A percentile compares a stretch with the other conserved stretches of the same genome.
Conservation (phyloP, 2,329 filamentous ascomycete species). For the Sporothrix luriei region DNA sequence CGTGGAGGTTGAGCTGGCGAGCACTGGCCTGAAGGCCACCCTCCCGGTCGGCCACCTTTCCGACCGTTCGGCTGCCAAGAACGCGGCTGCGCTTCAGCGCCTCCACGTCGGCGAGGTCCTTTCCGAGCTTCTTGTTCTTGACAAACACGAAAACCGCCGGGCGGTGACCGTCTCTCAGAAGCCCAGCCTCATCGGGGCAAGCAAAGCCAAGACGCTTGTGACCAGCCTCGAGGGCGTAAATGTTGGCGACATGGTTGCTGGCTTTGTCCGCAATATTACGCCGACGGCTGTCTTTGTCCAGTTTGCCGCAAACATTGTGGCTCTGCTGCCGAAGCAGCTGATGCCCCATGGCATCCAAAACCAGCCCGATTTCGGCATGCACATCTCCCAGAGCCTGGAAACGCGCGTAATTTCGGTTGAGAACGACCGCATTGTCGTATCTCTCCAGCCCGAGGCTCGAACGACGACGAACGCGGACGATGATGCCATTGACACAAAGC, state of each 20-base stretch:
- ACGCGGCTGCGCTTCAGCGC: conserved; percentile 73
- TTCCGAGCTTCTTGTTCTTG: conserved; percentile 79
- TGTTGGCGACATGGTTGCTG: conserved; percentile 68
- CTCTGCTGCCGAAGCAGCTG: conserved; percentile 77
- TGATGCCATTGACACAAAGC: not conserved
- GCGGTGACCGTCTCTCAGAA: conserved; percentile 80
- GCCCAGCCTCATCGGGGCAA: conserved; percentile 75
- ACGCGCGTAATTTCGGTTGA: conserved; percentile 75
- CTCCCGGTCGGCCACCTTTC: conserved; percentile 78
- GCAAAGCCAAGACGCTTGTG: conserved; percentile 72
- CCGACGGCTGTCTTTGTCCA: conserved; percentile 83
- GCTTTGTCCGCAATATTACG: conserved; percentile 85
- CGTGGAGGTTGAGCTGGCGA: conserved; percentile 73
- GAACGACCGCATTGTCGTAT: conserved; percentile 66
- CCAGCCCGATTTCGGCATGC: conserved; percentile 73
- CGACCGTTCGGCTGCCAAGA: conserved; percentile 81
- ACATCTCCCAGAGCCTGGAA: conserved; percentile 73
- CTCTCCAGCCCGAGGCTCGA: conserved; percentile 51
- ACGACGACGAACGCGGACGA: conserved; percentile 39
- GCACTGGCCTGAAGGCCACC: conserved; percentile 73
- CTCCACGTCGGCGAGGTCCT: conserved; percentile 83
- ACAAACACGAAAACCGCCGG: conserved; percentile 77
- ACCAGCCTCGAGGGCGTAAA: conserved; percentile 70
- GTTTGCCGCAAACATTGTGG: conserved; percentile 76
- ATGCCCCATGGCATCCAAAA: conserved; percentile 69